These are phyloP conservation scores for Colletotrichum brevisporum DNA, from an alignment of 2,329 filamentous ascomycete species.

Conservation along the genomic window DNA sequence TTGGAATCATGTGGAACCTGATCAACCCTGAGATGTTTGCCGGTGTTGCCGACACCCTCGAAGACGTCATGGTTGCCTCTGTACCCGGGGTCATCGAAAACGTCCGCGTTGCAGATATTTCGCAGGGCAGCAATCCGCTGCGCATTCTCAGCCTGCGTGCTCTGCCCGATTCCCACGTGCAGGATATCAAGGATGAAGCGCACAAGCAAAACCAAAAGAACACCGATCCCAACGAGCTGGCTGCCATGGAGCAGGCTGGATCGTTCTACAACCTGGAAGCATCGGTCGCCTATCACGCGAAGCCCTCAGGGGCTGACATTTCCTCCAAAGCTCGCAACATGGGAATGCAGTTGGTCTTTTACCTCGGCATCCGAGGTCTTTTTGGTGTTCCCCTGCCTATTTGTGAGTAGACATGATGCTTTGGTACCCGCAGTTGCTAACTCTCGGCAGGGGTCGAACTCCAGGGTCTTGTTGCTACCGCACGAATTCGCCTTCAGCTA, in stretches of 20 bases:
- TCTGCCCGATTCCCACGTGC: slow-evolving; percentile 84
- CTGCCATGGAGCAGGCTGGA: slow-evolving; percentile 90
- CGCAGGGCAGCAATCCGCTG: slow-evolving; percentile 91
- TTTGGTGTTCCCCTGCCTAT: slow-evolving; percentile 91
- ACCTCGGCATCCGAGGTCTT: slow-evolving; percentile 88
- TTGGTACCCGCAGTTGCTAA: slow-evolving; percentile 62
- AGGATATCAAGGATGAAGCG: slow-evolving; percentile 79
- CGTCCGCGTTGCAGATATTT: slow-evolving; percentile 94
- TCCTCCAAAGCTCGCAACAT: slow-evolving; percentile 87
- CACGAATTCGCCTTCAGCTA: slow-evolving; percentile 78
- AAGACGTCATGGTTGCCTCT: slow-evolving; percentile 96
- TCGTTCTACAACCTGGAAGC: slow-evolving; percentile 89
- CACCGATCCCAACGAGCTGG: slow-evolving; percentile 87
- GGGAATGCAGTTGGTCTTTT: slow-evolving; percentile 83
- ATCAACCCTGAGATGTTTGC: slow-evolving; percentile 96
- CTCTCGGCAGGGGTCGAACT: slow-evolving; percentile 74
- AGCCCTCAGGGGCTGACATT: slow-evolving; percentile 77
- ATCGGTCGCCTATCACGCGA: slow-evolving; percentile 84
- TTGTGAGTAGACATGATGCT: slow-evolving; percentile 57
- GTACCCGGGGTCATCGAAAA: slow-evolving; percentile 93
- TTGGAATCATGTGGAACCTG: slow-evolving; percentile 88
- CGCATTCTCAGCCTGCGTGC: slow-evolving; percentile 89
- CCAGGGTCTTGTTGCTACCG: slow-evolving; percentile 78
- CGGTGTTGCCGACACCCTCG: slow-evolving; percentile 85
- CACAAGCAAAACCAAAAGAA: slow-evolving; percentile 69